Conservation (phyloP, 2,329 filamentous ascomycete species). For the Botrytis porri region DNA sequence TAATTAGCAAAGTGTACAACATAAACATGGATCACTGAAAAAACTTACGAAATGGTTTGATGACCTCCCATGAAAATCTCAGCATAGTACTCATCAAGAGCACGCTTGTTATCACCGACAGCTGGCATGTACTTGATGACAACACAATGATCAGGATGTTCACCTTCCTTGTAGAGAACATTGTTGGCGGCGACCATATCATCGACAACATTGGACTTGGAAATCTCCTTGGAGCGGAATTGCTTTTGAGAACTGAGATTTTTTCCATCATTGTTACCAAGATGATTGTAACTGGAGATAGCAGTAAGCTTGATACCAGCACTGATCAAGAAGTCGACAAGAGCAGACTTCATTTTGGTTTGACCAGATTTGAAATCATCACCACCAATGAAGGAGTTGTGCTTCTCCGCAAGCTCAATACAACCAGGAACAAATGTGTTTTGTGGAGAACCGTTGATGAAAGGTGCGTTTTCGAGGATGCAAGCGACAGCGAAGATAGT, state of each 20-base stretch:
- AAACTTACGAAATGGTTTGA: conserved; percentile 80
- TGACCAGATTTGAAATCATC: conserved; percentile 99
- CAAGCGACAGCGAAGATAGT: conserved; percentile 94
- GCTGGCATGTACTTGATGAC: conserved; percentile 99
- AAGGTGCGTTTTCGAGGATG: conserved; percentile 84
- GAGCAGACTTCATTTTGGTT: conserved; percentile 99
- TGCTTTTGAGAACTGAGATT: conserved; percentile 96
- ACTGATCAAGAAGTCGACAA: conserved; percentile 97
- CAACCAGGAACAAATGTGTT: conserved; percentile 98
- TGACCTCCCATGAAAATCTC: conserved; percentile 99
- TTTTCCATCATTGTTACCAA: conserved; percentile 99
- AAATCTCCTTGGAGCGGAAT: conserved; percentile 99
- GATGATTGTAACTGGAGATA: conserved; percentile 98
- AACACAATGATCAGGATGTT: conserved; percentile 96
- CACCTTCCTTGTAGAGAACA: conserved; percentile 84
- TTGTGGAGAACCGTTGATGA: conserved; percentile 99
- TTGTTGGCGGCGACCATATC: conserved; percentile 98
- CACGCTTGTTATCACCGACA: conserved; percentile 98
- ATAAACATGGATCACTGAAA: conserved; percentile 20
- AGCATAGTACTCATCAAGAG: conserved; percentile 97
- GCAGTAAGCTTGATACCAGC: conserved; percentile 98
- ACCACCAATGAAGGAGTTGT: conserved; percentile 88
- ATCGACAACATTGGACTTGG: conserved; percentile 98
- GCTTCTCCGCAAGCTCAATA: conserved; percentile 81
- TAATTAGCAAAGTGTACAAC: conserved; percentile 23